Conservation (phyloP, 495 filamentous ascomycete species). For the Aspergillus panamensis region DNA sequence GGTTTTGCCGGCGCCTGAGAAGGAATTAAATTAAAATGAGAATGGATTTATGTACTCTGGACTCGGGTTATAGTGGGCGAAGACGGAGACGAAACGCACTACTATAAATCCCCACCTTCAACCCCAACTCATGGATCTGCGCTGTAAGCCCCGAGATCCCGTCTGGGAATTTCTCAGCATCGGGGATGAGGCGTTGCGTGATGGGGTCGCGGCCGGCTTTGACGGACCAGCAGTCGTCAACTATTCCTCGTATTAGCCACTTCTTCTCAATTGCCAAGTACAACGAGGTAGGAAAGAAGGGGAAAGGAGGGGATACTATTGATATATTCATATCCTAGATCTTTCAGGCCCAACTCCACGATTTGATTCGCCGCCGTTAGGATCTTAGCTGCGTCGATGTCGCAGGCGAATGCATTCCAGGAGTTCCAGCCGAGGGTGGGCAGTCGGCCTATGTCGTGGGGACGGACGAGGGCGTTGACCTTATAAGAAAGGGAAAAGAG, state of each 20-base stretch:
- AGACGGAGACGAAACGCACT: conserved; percentile 23
- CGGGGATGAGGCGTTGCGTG: conserved; percentile 50
- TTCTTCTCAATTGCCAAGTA: neutral
- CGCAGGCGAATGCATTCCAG: conserved; percentile 58
- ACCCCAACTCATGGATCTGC: conserved; percentile 54
- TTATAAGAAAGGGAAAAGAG: neutral
- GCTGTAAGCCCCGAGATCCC: conserved; percentile 58
- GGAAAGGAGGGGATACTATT: conserved; percentile 42
- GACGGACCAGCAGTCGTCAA: conserved; percentile 63
- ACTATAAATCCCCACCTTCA: conserved; percentile 67
- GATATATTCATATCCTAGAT: conserved; percentile 66
- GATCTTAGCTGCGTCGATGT: conserved; percentile 51
- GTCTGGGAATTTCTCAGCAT: conserved; percentile 56
- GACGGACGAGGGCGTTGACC: neutral
- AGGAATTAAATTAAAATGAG: neutral
- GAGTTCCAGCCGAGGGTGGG: conserved; percentile 61
- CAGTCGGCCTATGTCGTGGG: conserved; percentile 34
- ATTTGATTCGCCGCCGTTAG: conserved; percentile 50
- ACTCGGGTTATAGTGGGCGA: neutral
- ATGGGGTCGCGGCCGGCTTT: conserved; percentile 45
- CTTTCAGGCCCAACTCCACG: conserved; percentile 52
- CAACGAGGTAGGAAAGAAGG: conserved; percentile 7
- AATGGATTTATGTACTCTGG: no score
- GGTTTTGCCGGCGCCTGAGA: conserved; percentile 51
- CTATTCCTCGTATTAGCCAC: conserved; percentile 21